Evolutionary conservation across 345 rosid species (phyloP).

Genomic region (Erodium maritimum): DNA sequence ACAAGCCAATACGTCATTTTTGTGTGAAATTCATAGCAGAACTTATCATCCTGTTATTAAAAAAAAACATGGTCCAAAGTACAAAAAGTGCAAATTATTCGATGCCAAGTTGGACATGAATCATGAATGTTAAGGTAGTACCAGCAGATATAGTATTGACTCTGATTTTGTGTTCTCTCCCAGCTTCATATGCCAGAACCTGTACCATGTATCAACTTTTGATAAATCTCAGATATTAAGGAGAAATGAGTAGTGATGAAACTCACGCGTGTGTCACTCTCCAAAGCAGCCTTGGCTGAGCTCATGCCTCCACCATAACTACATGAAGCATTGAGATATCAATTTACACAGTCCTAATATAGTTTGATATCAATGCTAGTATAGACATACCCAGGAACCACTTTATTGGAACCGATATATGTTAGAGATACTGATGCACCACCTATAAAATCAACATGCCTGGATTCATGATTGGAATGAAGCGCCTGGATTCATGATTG

Average conservation of each 20-base stretch:
- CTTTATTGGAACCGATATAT: slow-evolving; percentile 43
- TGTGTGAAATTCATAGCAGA: no score
- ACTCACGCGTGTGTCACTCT: slow-evolving; percentile 49
- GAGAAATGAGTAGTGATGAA: background rate
- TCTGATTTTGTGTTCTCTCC: slow-evolving; percentile 67
- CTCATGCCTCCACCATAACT: slow-evolving; percentile 70
- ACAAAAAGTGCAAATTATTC: no score
- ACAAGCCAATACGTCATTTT: no score
- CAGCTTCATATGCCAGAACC: slow-evolving; percentile 92
- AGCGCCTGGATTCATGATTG: slow-evolving; percentile 40
- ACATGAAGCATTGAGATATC: background rate
- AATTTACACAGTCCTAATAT: background rate
- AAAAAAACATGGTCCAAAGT: no score
- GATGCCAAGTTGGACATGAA: no score
- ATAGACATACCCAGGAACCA: slow-evolving; percentile 34
- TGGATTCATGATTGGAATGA: background rate
- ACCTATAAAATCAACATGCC: slow-evolving; percentile 24
- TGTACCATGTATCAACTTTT: slow-evolving; percentile 8
- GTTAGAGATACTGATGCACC: slow-evolving; percentile 53
- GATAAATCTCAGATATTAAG: background rate
- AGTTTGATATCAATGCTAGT: background rate
- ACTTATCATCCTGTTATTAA: no score
- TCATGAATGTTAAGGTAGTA: slow-evolving; percentile 3
- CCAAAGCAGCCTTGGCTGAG: slow-evolving; percentile 60
- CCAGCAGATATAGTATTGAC: slow-evolving; percentile 92